Evolutionary conservation across 2,329 filamentous ascomycete genomes (phyloP).

Genomic region (Aspergillus sp.): DNA sequence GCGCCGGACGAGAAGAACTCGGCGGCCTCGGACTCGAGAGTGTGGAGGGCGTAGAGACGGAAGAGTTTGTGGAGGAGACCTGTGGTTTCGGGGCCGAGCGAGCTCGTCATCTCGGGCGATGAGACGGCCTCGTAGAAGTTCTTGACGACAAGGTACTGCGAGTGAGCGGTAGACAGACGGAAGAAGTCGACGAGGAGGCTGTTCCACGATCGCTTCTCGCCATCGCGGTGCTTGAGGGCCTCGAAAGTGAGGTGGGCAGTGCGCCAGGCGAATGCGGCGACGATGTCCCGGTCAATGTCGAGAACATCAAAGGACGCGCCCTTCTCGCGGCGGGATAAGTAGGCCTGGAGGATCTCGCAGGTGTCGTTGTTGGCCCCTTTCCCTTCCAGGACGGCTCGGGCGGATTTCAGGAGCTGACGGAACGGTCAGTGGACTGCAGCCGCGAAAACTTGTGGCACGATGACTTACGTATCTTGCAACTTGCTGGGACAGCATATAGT

Average conservation of each 20-base stretch:
- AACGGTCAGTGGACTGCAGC: constrained; percentile 2
- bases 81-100: constrained; percentile 50
- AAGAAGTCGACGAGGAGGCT: constrained; percentile 69
- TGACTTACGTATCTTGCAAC: constrained; percentile 57
- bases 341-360: constrained; percentile 55
- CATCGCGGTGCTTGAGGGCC: constrained; percentile 62
- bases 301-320: constrained; percentile 67
- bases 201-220: constrained; percentile 69
- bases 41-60: constrained; percentile 56
- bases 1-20: constrained; percentile 65
- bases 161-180: constrained; percentile 64
- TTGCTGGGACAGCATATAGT: constrained; percentile 76
- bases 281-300: constrained; percentile 59
- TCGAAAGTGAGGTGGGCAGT: constrained; percentile 67
- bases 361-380: constrained; percentile 60
- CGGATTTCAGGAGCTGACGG: constrained; percentile 58
- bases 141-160: constrained; percentile 69
- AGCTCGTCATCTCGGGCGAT: constrained; percentile 40
- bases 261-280: constrained; percentile 67
- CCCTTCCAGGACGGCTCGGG: constrained; percentile 58
- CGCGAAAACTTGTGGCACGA: background rate
- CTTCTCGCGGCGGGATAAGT: constrained; percentile 56
- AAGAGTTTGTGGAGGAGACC: constrained; percentile 56
- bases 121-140: constrained; percentile 66
- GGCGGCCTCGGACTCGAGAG: constrained; percentile 57